Base-by-base conservation (phyloP, 1,139 yeast species). In the Candida dubliniensis region DNA sequence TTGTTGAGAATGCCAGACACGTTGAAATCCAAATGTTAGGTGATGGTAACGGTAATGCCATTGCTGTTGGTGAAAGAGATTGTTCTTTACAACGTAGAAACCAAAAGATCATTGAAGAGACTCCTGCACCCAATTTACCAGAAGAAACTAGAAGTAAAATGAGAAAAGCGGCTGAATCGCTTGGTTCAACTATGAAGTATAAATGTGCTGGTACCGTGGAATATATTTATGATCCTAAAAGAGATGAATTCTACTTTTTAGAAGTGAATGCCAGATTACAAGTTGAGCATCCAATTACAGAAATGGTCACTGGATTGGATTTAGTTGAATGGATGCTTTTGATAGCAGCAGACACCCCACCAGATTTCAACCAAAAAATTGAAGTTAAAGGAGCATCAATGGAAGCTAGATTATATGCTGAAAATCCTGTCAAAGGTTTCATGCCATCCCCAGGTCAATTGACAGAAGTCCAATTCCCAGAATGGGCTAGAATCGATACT, bases 191-290 rank as follows among this genome's bases (percentile, higher is more conserved):
- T 24, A 81, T 93, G 83, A 82, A 87, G 54, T 93, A 93, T 70
- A 89, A 87, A 67, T 83, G 96, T 68, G 98, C 98, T 40, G 99
- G 98, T 63, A 93, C 99, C 8, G 96, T 93, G 55, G 99, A 93
- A 67, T 93, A 84, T 62, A 91, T 93, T 56, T 91, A 88, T 58
- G 98, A 93, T 60, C 85, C 86, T 58, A 73, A 63, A 45, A 74
- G 95, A 54, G 95, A 90, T 59, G 95, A 86, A 60, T 93, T 90
- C 63, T 93, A 91, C 72, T 93, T 93, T 69, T 74, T 93, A 59
- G 99, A 93, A 67, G 97, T 93, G 56, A 93, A 93, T 63, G 96
- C 99, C 9, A 83, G 99, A 64, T 77, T 93, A 54, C 99, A 93
- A 69, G 99, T 93, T 40, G 99, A 93, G 69, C 98, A 93, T 65